Evolutionary conservation across 129 eudicot species (phyloP), one percentile per base, ranked within the genome.

Genomic region (Escallonia rubra): DNA sequence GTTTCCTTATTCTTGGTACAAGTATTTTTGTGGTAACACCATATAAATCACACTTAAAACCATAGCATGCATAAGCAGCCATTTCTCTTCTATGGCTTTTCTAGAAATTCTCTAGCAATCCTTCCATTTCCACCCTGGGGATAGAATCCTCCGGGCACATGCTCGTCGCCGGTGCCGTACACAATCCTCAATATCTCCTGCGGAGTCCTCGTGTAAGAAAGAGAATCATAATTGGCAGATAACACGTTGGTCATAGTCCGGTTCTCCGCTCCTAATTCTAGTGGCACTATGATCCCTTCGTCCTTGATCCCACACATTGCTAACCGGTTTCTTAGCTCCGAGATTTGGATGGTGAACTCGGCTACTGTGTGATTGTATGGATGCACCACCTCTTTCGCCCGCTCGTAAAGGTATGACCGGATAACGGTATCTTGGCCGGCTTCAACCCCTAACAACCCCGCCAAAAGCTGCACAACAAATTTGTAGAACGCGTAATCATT

Each of bases 371-470:
- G 44, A 14, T 68, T 63, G 73, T 86, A 83, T 8, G 88, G 88
- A 12, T 52, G 60, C 49, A 86, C 86, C 23, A 23, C 34, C 34
- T 23, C 34, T 23, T 23, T 23, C 34, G 34, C 34, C 34, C 34
- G 34, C 34, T 23, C 34, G 34, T 23, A 23, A 23, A 23, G 34
- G 34, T 23, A 23, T 23, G 34, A 23, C 34, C 34, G 34, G 55
- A 86, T 72, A 0, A 79, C 71, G 39, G 88, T 88, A 23, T 86
- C 89, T 65, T 86, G 93, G 2, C 89, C 93, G 1, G 86, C 64
- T 74, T 86, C 93, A 39, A 86, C 84, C 9, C 86, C 93, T 4
- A 23, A 23, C 34, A 23, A 23, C 34, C 34, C 34, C 34, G 34
- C 34, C 34, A 23, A 23, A 23, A 23, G 34, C 34, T 23, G 34